phyloP scores from a whole-genome alignment of 1,284 basidiomycete genomes.

The Cryptococcus amylolentus region DNA sequence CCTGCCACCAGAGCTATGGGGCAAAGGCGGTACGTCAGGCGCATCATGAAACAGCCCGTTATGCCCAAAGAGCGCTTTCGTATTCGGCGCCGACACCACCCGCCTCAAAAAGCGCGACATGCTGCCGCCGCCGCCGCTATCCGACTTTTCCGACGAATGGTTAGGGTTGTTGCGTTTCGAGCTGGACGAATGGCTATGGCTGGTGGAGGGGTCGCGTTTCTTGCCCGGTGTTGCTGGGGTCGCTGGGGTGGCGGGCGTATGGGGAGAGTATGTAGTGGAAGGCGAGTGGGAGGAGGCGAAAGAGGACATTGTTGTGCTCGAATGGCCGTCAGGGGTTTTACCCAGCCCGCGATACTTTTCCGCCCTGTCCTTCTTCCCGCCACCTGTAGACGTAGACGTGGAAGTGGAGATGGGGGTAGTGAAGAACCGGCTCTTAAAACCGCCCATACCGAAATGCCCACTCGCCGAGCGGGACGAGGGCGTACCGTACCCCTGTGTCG shows the following conservation, averaged over 20 bases:
- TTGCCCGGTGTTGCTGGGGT: slow-evolving; percentile 7
- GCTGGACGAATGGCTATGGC: neutral
- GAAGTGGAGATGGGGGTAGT: slow-evolving; percentile 16
- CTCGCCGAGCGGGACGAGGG: neutral
- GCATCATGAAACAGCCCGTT: slow-evolving; percentile 21
- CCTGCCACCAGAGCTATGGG: slow-evolving; percentile 5
- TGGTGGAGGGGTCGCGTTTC: neutral
- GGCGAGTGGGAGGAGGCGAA: slow-evolving; percentile 18
- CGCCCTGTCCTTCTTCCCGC: neutral
- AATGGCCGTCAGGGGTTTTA: neutral
- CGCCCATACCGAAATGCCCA: slow-evolving; percentile 3
- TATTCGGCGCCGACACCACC: slow-evolving; percentile 93
- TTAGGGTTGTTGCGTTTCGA: neutral
- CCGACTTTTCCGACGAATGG: neutral
- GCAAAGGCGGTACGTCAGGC: slow-evolving; percentile 37
- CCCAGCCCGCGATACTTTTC: slow-evolving; percentile 28
- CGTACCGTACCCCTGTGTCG: neutral
- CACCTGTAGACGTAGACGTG: neutral
- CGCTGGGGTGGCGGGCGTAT: slow-evolving; percentile 10
- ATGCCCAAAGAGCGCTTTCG: slow-evolving; percentile 76
- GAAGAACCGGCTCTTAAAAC: slow-evolving; percentile 46
- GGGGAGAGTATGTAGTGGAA: slow-evolving; percentile 13
- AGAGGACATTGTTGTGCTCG: slow-evolving; percentile 6
- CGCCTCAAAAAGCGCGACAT: slow-evolving; percentile 81
- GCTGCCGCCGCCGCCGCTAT: slow-evolving; percentile 19